Evolutionary conservation across 164 flowering plant genomes (phyloP), one percentile per base, ranked within the genome.

Genomic region (Pachysandra terminalis): DNA sequence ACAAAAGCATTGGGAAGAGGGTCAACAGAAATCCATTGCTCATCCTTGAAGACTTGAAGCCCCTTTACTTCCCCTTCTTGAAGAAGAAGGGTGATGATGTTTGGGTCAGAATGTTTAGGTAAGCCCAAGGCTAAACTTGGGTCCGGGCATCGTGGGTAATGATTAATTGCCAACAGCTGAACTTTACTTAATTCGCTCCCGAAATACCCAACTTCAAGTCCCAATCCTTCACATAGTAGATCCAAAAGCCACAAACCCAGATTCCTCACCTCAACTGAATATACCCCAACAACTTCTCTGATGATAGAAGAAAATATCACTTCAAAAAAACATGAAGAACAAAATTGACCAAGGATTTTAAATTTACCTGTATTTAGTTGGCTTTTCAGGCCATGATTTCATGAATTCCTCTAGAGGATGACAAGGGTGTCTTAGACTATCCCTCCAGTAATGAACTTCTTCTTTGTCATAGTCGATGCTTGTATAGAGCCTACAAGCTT

Each of bases 1-100:
- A 79, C 73, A 59, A 79, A 71, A 9, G 79, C 73, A 66, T 68
- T 35, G 55, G 77, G 75, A 56, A 73, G 9, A 60, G 63, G 72
- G 37, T 70, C 72, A 61, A 75, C 67, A 1, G 67, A 69, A 41
- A 68, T 53, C 82, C 77, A 79, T 37, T 74, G 17, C 14, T 68
- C 77, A 66, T 74, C 73, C 16, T 64, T 61, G 9, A 68, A 35
- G 21, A 68, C 52, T 61, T 68, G 71, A 53, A 68, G 66, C 3
- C 71, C 71, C 53, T 21, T 28, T 22, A 52, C 65, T 28, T 68
- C 51, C n/a, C n/a, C n/a, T 3, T 65, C 71, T 61, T 52, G 71
- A 13, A 27, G 59, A 23, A 68, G 58, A 15, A 61, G 21, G 5
- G 60, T 61, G 23, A 68, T 22, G 52, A 68, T 58, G 58, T 61